Conservation (phyloP, 306 rosid species). For the Cucurbita ficifolia region DNA sequence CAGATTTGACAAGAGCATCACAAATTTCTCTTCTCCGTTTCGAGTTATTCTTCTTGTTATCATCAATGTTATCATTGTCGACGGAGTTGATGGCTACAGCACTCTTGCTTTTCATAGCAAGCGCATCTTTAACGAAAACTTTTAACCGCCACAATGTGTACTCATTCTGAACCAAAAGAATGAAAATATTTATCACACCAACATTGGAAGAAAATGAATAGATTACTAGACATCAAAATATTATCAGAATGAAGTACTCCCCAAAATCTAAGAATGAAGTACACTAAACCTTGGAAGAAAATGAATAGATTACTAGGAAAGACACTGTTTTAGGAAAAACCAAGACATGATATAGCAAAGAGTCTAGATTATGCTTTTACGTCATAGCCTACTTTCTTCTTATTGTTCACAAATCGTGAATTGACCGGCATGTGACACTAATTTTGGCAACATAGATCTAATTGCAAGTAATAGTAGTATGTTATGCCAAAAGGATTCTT, state of each 20-base stretch:
- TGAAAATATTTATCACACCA: background rate
- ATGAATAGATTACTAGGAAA: background rate
- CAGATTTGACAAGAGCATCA: slow-evolving; percentile 26
- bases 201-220: background rate
- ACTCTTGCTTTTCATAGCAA: slow-evolving; percentile 18
- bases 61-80: slow-evolving; percentile 10
- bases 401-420: background rate
- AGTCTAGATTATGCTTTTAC: background rate
- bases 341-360: background rate
- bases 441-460: background rate
- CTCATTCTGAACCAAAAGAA: slow-evolving; percentile 32
- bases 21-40: slow-evolving; percentile 28
- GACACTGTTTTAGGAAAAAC: background rate
- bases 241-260: background rate
- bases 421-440: background rate
- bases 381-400: background rate
- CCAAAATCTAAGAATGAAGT: too few relatives aligned
- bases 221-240: background rate
- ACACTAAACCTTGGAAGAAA: background rate
- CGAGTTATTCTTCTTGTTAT: slow-evolving; percentile 20
- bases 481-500: background rate
- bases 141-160: slow-evolving; percentile 48
- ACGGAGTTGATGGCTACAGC: slow-evolving; percentile 4
- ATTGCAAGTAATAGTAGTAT: background rate
- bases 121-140: slow-evolving; percentile 36